These are phyloP conservation scores for Tulasnella calospora DNA, from an alignment of 768 basidiomycete genomes.

Conservation along the genomic window DNA sequence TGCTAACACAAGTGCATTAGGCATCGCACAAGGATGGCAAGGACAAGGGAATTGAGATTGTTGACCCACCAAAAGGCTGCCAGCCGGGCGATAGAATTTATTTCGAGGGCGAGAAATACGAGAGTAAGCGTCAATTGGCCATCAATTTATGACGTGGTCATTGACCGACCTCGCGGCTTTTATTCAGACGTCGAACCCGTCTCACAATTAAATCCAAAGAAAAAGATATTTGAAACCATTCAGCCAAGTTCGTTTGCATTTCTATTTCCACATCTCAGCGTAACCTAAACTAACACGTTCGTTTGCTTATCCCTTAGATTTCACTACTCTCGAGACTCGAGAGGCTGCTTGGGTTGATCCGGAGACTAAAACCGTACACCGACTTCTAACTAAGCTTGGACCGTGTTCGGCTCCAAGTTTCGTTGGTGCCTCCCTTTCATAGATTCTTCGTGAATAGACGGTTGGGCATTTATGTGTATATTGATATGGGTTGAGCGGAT, in stretches of 20 bases:
- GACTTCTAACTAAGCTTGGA: conserved; percentile 77
- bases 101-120: conserved; percentile 87
- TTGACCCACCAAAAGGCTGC: conserved; percentile 77
- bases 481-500: neutral
- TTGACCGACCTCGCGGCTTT: conserved; percentile 13
- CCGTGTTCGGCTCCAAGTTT: conserved; percentile 74
- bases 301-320: conserved; percentile 47
- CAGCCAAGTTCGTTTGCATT: conserved; percentile 61
- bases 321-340: conserved; percentile 78
- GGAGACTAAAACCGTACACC: conserved; percentile 68
- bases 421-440: conserved; percentile 89
- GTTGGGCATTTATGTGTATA: neutral
- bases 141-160: neutral
- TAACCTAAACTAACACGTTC: neutral
- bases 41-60: conserved; percentile 84
- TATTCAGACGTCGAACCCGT: conserved; percentile 47
- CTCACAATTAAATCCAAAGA: conserved; percentile 91
- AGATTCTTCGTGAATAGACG: neutral
- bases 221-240: conserved; percentile 96
- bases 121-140: conserved; percentile 47
- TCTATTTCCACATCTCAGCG: conserved; percentile 22
- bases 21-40: conserved; percentile 87
- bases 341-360: conserved; percentile 95
- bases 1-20: conserved; percentile 39
- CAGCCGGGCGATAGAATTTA: conserved; percentile 91